Evolutionary conservation across 257 asterid species (phyloP).

Genomic region (Solanum chilense): DNA sequence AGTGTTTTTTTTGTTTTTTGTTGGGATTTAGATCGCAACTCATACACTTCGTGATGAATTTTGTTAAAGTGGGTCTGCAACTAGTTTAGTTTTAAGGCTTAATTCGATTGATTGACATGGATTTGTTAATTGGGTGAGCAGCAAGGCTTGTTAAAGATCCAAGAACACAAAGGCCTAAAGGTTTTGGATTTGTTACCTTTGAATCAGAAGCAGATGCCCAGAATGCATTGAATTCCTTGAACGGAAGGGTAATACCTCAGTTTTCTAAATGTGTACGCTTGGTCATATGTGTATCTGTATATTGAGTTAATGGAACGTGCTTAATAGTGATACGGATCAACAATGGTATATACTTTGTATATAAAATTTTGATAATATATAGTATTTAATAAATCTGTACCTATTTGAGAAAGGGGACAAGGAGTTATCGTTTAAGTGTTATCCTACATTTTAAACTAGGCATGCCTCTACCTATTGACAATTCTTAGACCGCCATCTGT

Average conservation of each 20-base stretch:
- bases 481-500: neutral
- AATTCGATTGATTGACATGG: neutral
- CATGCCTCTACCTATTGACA: neutral
- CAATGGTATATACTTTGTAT: neutral
- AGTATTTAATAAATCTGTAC: neutral
- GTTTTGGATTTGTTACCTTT: slow-evolving; percentile 69
- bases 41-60: neutral
- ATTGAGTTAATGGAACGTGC: neutral
- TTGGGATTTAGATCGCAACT: neutral
- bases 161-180: slow-evolving; percentile 51
- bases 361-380: neutral
- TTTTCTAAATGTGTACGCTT: neutral
- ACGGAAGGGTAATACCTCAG: slow-evolving; percentile 38
- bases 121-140: slow-evolving; percentile 4
- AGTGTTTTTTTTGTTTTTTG: neutral
- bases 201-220: slow-evolving; percentile 44
- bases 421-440: neutral
- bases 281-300: neutral
- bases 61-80: neutral
- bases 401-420: neutral
- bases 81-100: neutral
- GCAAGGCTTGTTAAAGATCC: slow-evolving; percentile 62
- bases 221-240: slow-evolving; percentile 51
- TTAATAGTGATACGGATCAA: neutral
- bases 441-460: neutral